Conservation (phyloP, 2,329 filamentous ascomycete species). For the Herpotrichia juniperi region DNA sequence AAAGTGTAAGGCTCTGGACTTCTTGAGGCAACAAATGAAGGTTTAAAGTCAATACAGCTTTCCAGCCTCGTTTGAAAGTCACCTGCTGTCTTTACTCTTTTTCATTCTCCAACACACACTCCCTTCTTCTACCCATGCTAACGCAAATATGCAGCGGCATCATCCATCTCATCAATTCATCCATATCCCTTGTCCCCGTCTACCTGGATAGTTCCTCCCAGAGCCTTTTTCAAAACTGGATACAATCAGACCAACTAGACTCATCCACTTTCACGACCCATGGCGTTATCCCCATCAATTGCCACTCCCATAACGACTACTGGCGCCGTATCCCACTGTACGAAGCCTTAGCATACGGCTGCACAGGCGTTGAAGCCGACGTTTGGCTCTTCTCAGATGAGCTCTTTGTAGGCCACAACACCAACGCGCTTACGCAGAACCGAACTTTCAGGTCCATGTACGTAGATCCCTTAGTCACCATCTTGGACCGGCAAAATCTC, state of each 20-base stretch:
- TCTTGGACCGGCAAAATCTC: conserved; percentile 58
- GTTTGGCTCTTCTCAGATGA: conserved; percentile 61
- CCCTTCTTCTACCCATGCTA: conserved; percentile 9
- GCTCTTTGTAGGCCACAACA: conserved; percentile 62
- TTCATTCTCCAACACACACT: not conserved
- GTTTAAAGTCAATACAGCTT: too few relatives aligned
- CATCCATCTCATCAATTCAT: conserved; percentile 48
- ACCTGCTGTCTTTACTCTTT: too few relatives aligned
- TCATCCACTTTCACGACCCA: conserved; percentile 51
- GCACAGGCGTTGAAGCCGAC: conserved; percentile 63
- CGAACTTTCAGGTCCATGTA: conserved; percentile 60
- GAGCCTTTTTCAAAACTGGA: conserved; percentile 50
- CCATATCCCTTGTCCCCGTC: conserved; percentile 43
- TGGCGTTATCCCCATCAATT: conserved; percentile 56
- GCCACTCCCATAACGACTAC: conserved; percentile 66
- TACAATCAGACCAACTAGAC: conserved; percentile 41
- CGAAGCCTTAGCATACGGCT: conserved; percentile 61
- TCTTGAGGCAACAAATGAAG: too few relatives aligned
- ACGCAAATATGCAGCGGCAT: conserved; percentile 42
- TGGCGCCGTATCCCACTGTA: conserved; percentile 62
- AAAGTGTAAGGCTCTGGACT: too few relatives aligned
- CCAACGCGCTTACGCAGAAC: conserved; percentile 51
- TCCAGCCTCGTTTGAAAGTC: too few relatives aligned
- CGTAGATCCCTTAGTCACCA: conserved; percentile 56
- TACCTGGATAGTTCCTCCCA: conserved; percentile 44